Evolutionary conservation across 78 protist species (phyloP), one percentile per base, ranked within the genome.

Genomic region (Chrysochromulina tobinii): DNA sequence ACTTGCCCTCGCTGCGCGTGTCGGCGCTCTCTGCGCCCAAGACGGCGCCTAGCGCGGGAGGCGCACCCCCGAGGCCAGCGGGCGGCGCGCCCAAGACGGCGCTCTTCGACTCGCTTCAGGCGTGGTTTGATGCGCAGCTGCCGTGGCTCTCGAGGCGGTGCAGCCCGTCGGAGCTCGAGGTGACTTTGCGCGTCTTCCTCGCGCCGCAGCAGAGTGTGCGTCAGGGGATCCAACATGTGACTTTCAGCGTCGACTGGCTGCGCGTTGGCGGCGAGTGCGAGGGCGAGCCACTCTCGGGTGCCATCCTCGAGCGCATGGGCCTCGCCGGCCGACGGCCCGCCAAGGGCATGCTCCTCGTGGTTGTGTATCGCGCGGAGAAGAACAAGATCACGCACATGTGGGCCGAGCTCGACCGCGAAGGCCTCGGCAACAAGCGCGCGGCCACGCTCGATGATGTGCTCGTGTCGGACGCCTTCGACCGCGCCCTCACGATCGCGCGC

Each of bases 341-440:
- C 23, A 38, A 50, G 0, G 51, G 79, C 54, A 75, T 75, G 83
- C 83, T 75, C 20, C 21, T 75, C 27, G 83, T 75, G 58, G 83
- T 75, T 14, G 50, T 75, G 83, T 75, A 75, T 23, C 6, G 18
- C 25, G 83, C 83, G 54, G 83, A 75, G 57, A 21, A 57, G 38
- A 17, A 6, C 14, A 54, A 18, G 12, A 75, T 75, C 51, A 75
- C 58, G 21, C 54, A 75, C 12, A 12, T 75, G n/a, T 75, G 83
- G 83, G 83, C 57, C 27, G 58, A 75, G 54, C 7, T 75, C 25
- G 83, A 75, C 83, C 83, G 83, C 18, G 83, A 75, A n/a, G 83
- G 83, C 23, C 83, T 75, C 21, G 83, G 27, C 18, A 4, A 12
- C 27, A 75, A 75, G 59, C 38, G 50, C 25, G 57, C 7, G 14